These are phyloP conservation scores for Cladobotryum mycophilum DNA, from an alignment of 2,329 filamentous ascomycete genomes.

Conservation along the genomic window DNA sequence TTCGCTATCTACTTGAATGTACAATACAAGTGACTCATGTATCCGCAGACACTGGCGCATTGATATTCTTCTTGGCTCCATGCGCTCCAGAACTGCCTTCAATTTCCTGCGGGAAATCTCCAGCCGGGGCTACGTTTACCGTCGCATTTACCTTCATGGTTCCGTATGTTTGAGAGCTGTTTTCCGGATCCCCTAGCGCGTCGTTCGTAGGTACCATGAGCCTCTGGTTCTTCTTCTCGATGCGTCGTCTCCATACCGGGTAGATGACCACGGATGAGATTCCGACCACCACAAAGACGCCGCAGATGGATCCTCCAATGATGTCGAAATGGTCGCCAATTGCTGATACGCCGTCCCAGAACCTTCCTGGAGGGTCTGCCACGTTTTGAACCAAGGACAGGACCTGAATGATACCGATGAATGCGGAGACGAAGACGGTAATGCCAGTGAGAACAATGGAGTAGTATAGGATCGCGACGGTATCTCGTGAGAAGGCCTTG, in stretches of 20 bases:
- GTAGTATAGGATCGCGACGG: conserved; percentile 89
- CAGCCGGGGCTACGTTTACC: too few relatives aligned
- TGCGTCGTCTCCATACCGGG: conserved; percentile 63
- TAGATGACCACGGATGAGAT: conserved; percentile 68
- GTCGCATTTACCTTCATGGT: too few relatives aligned
- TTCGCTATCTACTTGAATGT: too few relatives aligned
- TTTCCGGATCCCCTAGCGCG: too few relatives aligned
- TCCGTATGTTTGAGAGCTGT: too few relatives aligned
- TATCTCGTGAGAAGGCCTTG: conserved; percentile 68
- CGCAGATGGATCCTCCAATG: conserved; percentile 81
- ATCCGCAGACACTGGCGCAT: too few relatives aligned
- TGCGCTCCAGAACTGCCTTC: too few relatives aligned
- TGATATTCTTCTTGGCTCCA: too few relatives aligned
- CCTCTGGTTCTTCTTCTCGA: conserved; percentile 23
- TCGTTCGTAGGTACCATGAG: too few relatives aligned
- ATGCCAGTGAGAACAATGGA: conserved; percentile 79
- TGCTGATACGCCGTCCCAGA: conserved; percentile 81
- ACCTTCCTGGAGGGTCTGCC: conserved; percentile 63
- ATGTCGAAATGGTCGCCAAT: conserved; percentile 79
- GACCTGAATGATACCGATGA: conserved; percentile 81
- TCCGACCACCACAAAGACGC: conserved; percentile 73
- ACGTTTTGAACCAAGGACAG: conserved; percentile 73
- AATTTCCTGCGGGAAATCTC: too few relatives aligned
- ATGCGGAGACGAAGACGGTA: conserved; percentile 75
- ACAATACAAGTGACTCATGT: too few relatives aligned